Evolutionary conservation across 106 monocot species (phyloP).

Genomic region (Amphibolis antarctica): DNA sequence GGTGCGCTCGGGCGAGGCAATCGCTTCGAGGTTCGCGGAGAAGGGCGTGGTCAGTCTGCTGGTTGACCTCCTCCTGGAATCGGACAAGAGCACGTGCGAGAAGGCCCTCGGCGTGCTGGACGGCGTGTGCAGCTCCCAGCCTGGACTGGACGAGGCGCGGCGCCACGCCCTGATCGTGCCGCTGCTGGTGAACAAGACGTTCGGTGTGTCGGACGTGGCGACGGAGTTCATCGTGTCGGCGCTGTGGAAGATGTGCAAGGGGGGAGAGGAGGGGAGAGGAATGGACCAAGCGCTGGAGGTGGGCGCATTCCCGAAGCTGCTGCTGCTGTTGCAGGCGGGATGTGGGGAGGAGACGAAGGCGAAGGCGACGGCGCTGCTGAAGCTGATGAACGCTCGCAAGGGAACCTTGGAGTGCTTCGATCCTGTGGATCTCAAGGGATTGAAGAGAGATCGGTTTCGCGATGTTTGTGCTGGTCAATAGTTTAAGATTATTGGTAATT

Average conservation of each 20-base stretch:
- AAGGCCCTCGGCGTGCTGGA: slow-evolving; percentile 54
- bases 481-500: too few species aligned
- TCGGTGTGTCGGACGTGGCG: slow-evolving; percentile 45
- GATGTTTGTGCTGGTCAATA: too few species aligned
- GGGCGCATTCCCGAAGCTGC: slow-evolving; percentile 60
- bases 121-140: slow-evolving; percentile 12
- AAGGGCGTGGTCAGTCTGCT: slow-evolving; percentile 27
- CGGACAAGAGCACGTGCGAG: slow-evolving; percentile 48
- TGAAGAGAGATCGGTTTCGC: too few species aligned
- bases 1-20: slow-evolving; percentile 9
- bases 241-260: slow-evolving; percentile 52
- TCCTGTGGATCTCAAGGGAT: not conserved
- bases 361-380: slow-evolving; percentile 16
- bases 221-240: slow-evolving; percentile 59
- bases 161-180: slow-evolving; percentile 45
- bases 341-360: slow-evolving; percentile 39
- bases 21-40: slow-evolving; percentile 14
- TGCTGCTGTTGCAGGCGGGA: slow-evolving; percentile 52
- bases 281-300: slow-evolving; percentile 37
- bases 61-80: slow-evolving; percentile 46
- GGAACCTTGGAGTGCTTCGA: slow-evolving; percentile 2
- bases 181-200: slow-evolving; percentile 58
- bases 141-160: slow-evolving; percentile 16
- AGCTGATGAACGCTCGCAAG: not conserved
- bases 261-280: not conserved